Conservation (phyloP, 352 stramenopile genomes). For the Globisporangium cederbergense region DNA sequence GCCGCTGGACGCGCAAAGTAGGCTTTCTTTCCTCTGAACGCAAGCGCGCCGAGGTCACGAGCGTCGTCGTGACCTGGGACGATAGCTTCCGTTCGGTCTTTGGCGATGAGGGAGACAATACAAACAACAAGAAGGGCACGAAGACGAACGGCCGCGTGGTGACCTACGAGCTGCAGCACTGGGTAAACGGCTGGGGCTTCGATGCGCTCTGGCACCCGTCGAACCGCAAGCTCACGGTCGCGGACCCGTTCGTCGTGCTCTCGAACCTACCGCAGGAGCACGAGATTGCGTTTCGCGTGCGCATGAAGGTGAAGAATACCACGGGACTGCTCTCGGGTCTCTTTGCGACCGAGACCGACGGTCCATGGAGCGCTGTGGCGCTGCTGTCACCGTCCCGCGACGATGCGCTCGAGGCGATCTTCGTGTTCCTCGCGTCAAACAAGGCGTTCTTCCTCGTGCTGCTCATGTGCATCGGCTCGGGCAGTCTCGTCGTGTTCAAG, state of each 20-base stretch:
- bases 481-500: conserved; percentile 36
- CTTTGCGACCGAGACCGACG: conserved; percentile 51
- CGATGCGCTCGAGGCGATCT: conserved; percentile 49
- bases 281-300: conserved; percentile 54
- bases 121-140: background rate
- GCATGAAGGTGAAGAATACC: conserved; percentile 42
- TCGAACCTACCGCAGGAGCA: conserved; percentile 46
- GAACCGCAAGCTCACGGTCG: conserved; percentile 42
- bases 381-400: conserved; percentile 43
- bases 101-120: conserved; percentile 5
- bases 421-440: conserved; percentile 44
- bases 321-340: conserved; percentile 34
- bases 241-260: conserved; percentile 57
- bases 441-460: conserved; percentile 46
- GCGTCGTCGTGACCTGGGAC: conserved; percentile 68
- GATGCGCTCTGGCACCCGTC: conserved; percentile 58
- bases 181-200: conserved; percentile 61
- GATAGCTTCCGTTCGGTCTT: conserved; percentile 36
- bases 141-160: conserved; percentile 10
- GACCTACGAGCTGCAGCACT: conserved; percentile 67
- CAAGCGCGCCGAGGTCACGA: conserved; percentile 27
- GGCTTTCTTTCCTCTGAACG: conserved; percentile 1
- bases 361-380: conserved; percentile 48
- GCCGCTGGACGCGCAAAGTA: conserved; percentile 10
- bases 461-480: conserved; percentile 42